Percentiles rank a stretch among this genome's conserved stretches.
Evolutionary conservation across 2,329 filamentous ascomycete species (phyloP).

Genomic region (Cladobotryum mycophilum): DNA sequence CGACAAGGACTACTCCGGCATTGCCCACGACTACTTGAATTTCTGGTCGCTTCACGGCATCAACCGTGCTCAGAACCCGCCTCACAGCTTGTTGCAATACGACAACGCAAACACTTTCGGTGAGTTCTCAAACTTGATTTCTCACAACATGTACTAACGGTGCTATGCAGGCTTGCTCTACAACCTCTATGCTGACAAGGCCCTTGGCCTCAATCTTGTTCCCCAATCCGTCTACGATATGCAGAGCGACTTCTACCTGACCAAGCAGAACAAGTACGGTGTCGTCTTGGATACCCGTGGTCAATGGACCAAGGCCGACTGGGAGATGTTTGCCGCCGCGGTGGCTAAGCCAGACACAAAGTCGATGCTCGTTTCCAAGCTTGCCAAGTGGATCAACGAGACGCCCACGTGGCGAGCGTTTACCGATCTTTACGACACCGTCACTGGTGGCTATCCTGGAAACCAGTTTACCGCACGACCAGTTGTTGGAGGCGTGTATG

Average conservation of each 20-base stretch:
- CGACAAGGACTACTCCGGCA: slow-evolving; percentile 54
- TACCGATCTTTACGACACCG: slow-evolving; percentile 72
- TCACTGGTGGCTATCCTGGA: slow-evolving; percentile 59
- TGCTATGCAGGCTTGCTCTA: slow-evolving; percentile 47
- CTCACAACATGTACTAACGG: background rate
- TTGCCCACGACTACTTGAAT: slow-evolving; percentile 61
- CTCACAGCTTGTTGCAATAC: slow-evolving; percentile 74
- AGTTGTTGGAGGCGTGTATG: slow-evolving; percentile 75
- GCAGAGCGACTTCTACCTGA: slow-evolving; percentile 71
- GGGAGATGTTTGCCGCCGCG: slow-evolving; percentile 80
- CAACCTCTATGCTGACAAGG: slow-evolving; percentile 73
- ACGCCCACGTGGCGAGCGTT: slow-evolving; percentile 65
- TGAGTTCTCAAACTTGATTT: background rate
- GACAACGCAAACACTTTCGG: slow-evolving; percentile 52
- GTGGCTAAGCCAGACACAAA: slow-evolving; percentile 57
- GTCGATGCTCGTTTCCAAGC: slow-evolving; percentile 58
- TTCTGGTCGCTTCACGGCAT: slow-evolving; percentile 69
- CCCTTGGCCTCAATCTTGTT: slow-evolving; percentile 72
- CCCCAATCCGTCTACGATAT: slow-evolving; percentile 68
- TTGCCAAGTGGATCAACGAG: slow-evolving; percentile 69
- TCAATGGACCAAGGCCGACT: slow-evolving; percentile 78
- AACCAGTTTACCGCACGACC: slow-evolving; percentile 71
- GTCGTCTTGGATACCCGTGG: slow-evolving; percentile 77
- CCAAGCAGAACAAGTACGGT: slow-evolving; percentile 68
- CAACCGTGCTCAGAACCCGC: slow-evolving; percentile 52